These are phyloP conservation scores for Leptomonas pyrrhocoris DNA, from an alignment of 208 protist species.

Conservation along the genomic window DNA sequence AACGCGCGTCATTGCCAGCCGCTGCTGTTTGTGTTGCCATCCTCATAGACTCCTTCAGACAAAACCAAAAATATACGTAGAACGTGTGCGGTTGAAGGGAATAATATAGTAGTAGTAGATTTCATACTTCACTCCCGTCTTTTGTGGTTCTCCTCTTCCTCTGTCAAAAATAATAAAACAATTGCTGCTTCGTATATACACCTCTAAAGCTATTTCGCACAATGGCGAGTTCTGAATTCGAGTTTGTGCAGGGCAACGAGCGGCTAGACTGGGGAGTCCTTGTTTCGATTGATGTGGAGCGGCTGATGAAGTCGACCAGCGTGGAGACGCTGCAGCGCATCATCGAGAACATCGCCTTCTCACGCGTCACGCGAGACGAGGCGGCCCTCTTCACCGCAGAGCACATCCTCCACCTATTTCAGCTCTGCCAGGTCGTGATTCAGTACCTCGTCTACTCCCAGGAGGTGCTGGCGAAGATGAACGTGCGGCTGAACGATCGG, in stretches of 20 bases:
- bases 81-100: too few relatives aligned
- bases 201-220: too few relatives aligned
- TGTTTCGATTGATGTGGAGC: conserved; percentile 82
- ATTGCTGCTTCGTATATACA: too few relatives aligned
- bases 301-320: conserved; percentile 80
- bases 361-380: conserved; percentile 84
- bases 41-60: too few relatives aligned
- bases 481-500: conserved; percentile 69
- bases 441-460: conserved; percentile 92
- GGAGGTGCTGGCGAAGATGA: conserved; percentile 84
- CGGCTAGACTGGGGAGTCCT: conserved; percentile 90
- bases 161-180: too few relatives aligned
- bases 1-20: too few relatives aligned
- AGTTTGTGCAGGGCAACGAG: conserved; percentile 86
- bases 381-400: conserved; percentile 84
- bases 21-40: too few relatives aligned
- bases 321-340: conserved; percentile 89
- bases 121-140: too few relatives aligned
- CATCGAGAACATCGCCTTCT: conserved; percentile 89
- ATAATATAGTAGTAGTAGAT: too few relatives aligned
- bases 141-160: conserved; percentile 12
- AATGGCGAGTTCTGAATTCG: conserved; percentile 49
- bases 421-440: conserved; percentile 82
- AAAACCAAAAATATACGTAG: too few relatives aligned
- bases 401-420: conserved; percentile 87